Evolutionary conservation across 805 yeast genomes (phyloP), one percentile per base, ranked within the genome.

Genomic region (Kazachstania viticola): DNA sequence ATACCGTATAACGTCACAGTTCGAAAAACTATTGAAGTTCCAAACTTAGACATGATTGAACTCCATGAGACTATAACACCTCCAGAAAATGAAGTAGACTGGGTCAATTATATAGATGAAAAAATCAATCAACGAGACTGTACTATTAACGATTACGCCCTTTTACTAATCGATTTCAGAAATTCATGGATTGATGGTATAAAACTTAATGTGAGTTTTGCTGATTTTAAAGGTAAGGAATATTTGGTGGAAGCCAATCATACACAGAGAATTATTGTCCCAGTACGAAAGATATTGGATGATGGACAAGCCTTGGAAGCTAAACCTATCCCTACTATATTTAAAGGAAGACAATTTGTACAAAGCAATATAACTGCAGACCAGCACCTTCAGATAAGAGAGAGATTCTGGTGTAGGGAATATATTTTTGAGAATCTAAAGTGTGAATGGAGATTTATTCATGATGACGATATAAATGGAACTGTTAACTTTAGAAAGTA

Each of bases 321-420:
- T 5, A 52, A 54, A 26, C 66, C 73, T 0, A 75, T 87, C 17
- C 95, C 95, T 14, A 75, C 80, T 21, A 56, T 83, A 22, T 55
- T 79, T 15, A 67, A 73, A 28, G 49, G 48, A 22, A 73, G 73
- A 39, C 95, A 85, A 56, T 80, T 73, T 48, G 65, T 82, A 25
- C 55, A 43, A 31, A 64, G 56, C 37, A 69, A 60, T 37, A 60
- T 70, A 5, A 61, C 71, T 0, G 69, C 64, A 29, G 74, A 71
- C 8, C 83, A 80, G 37, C 76, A 69, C 22, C 44, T 44, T 27
- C 68, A 62, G 32, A 69, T 73, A 56, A 64, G 73, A 35, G 76
- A 74, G 38, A 59, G 71, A 2, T 91, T 85, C 53, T 88, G 98
- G 98, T 70, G 79, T 40, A 60, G 94, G 35, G 74, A 79, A 35